A percentile compares a stretch with the other conserved stretches of the same genome.
Evolutionary conservation across 176 grass and related monocot genomes (phyloP).

Genomic region (Rhipidocladum racemiflorum): DNA sequence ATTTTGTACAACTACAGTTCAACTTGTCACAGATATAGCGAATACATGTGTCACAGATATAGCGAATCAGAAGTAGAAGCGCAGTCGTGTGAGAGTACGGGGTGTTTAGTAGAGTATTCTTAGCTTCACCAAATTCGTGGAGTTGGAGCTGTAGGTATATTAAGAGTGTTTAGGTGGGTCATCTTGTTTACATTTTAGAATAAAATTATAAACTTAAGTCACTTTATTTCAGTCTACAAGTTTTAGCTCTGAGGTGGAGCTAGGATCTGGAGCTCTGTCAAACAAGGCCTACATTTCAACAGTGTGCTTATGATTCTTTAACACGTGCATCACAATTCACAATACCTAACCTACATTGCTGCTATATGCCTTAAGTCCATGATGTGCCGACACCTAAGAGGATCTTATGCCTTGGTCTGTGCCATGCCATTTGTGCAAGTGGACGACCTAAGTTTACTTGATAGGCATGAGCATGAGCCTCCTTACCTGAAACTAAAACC

Average conservation of each 20-base stretch:
- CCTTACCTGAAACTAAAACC: slow-evolving; percentile 34
- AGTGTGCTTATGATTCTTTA: slow-evolving; percentile 28
- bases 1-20: slow-evolving; percentile 9
- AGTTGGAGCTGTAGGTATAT: too few species aligned
- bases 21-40: neutral
- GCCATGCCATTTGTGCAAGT: slow-evolving; percentile 33
- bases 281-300: slow-evolving; percentile 30
- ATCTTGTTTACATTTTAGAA: too few species aligned
- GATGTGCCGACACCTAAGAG: slow-evolving; percentile 26
- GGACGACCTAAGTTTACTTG: slow-evolving; percentile 23
- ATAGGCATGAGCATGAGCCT: neutral
- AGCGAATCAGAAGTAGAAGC: neutral
- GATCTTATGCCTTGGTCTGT: slow-evolving; percentile 23
- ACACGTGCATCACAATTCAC: slow-evolving; percentile 36
- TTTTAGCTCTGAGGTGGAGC: too few species aligned
- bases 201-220: too few species aligned
- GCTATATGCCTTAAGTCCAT: slow-evolving; percentile 16
- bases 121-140: too few species aligned
- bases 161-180: too few species aligned
- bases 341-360: slow-evolving; percentile 34
- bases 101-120: too few species aligned
- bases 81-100: neutral
- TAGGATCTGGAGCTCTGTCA: too few species aligned
- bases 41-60: neutral
- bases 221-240: too few species aligned